Conservation (phyloP, 495 filamentous ascomycete genomes). For the Aspergillus ellipticus region DNA sequence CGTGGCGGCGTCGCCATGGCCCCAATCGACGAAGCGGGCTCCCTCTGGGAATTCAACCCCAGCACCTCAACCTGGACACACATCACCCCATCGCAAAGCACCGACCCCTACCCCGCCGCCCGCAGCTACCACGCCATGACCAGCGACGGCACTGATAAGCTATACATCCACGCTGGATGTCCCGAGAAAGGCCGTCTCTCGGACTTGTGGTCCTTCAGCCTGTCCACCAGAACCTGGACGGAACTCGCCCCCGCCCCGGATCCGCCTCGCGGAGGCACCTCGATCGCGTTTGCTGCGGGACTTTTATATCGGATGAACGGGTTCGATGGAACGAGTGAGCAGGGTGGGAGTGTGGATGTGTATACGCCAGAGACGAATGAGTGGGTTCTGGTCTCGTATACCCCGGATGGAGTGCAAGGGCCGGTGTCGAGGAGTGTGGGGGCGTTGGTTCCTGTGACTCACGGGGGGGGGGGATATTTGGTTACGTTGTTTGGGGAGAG, state of each 20-base stretch:
- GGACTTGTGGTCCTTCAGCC: conserved; percentile 72
- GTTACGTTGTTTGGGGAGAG: conserved; percentile 67
- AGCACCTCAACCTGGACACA: conserved; percentile 1
- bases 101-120: conserved; percentile 27
- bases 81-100: neutral
- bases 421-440: conserved; percentile 43
- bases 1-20: conserved; percentile 52
- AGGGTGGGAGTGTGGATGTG: conserved; percentile 64
- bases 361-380: conserved; percentile 29
- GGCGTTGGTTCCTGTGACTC: conserved; percentile 39
- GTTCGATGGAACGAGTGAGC: conserved; percentile 61
- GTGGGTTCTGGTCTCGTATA: conserved; percentile 45
- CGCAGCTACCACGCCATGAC: conserved; percentile 48
- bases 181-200: conserved; percentile 51
- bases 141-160: conserved; percentile 46
- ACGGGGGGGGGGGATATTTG: conserved; percentile 54
- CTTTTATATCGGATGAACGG: conserved; percentile 71
- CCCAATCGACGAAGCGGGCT: conserved; percentile 51
- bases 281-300: conserved; percentile 53
- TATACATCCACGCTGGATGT: conserved; percentile 73
- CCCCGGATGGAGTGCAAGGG: conserved; percentile 41
- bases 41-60: conserved; percentile 45
- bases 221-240: conserved; percentile 56
- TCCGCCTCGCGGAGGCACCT: conserved; percentile 57
- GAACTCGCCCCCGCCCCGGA: conserved; percentile 58